These are phyloP conservation scores for Brettanomyces bruxellensis DNA, from an alignment of 805 yeast species.

Conservation along the genomic window DNA sequence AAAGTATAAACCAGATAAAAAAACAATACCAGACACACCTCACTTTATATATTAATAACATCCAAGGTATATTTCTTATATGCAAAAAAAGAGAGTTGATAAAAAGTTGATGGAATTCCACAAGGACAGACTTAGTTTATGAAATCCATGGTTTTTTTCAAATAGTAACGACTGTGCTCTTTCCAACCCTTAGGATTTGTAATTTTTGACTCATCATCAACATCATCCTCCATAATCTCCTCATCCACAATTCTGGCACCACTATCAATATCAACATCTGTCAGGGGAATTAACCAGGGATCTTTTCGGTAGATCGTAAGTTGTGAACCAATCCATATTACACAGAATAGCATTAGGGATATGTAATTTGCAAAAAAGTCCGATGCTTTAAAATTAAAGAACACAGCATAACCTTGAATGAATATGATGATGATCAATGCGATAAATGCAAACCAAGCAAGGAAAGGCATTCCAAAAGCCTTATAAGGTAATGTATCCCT, in stretches of 20 bases:
- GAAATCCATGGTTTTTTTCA: background rate
- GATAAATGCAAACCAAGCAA: conserved; percentile 54
- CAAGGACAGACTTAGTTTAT: background rate
- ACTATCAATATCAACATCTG: conserved; percentile 44
- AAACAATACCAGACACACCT: no score
- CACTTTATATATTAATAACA: no score
- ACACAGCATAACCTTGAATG: conserved; percentile 65
- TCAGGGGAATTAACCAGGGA: conserved; percentile 36
- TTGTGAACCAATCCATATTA: conserved; percentile 37
- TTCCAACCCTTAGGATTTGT: no score
- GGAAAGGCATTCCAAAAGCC: conserved; percentile 57
- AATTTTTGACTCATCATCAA: background rate
- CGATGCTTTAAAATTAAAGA: conserved; percentile 44
- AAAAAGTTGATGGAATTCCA: no score
- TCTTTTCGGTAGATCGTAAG: conserved; percentile 46
- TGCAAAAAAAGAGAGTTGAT: no score
- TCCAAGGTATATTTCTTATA: no score
- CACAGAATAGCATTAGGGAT: conserved; percentile 53
- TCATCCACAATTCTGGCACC: conserved; percentile 18
- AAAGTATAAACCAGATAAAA: no score
- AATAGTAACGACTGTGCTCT: no score
- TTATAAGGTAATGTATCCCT: conserved; percentile 68
- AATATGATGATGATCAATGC: conserved; percentile 48
- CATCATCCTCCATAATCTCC: conserved; percentile 48
- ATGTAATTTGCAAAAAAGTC: conserved; percentile 64